Percentiles rank a stretch among this genome's conserved stretches.
phyloP scores from a whole-genome alignment of 2,329 filamentous ascomycete genomes.

The Keithomyces neogunnii region DNA sequence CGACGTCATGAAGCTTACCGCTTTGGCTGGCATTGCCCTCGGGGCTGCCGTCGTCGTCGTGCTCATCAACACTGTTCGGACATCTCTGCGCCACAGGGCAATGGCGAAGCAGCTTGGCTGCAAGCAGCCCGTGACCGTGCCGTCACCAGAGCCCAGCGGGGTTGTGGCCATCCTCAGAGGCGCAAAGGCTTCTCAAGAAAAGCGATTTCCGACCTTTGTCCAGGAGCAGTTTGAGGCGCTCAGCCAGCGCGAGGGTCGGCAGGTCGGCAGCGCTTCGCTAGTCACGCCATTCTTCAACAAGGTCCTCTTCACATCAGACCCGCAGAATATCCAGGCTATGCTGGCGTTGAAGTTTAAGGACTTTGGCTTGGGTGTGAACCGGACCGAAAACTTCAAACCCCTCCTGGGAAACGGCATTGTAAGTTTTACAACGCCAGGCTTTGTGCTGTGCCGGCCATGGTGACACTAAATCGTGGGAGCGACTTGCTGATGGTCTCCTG shows the following conservation, averaged over 20 bases:
- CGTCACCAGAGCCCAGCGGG: constrained; percentile 10
- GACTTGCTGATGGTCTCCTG: background rate
- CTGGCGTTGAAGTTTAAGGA: constrained; percentile 17
- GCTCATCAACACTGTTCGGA: constrained; percentile 7
- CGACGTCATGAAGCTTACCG: background rate
- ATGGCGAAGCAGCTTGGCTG: constrained; percentile 12
- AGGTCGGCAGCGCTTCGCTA: constrained; percentile 11
- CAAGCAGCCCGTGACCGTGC: constrained; percentile 5
- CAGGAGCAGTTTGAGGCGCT: constrained; percentile 5
- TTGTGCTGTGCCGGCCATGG: no score
- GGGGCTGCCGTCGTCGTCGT: constrained; percentile 7
- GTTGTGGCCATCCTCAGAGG: constrained; percentile 7
- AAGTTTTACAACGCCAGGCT: background rate
- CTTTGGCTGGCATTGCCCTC: background rate
- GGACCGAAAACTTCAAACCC: constrained; percentile 20
- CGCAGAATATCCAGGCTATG: constrained; percentile 19
- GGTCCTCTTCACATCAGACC: constrained; percentile 14
- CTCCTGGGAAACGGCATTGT: constrained; percentile 35
- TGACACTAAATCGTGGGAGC: no score
- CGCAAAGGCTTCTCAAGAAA: constrained; percentile 9
- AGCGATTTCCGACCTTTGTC: constrained; percentile 10
- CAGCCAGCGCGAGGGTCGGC: constrained; percentile 7
- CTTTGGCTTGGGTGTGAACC: constrained; percentile 15
- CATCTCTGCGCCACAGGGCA: constrained; percentile 4
- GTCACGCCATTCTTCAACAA: constrained; percentile 12